phyloP scores from a whole-genome alignment of 2,329 filamentous ascomycete genomes.

The Dactylella cylindrospora region DNA sequence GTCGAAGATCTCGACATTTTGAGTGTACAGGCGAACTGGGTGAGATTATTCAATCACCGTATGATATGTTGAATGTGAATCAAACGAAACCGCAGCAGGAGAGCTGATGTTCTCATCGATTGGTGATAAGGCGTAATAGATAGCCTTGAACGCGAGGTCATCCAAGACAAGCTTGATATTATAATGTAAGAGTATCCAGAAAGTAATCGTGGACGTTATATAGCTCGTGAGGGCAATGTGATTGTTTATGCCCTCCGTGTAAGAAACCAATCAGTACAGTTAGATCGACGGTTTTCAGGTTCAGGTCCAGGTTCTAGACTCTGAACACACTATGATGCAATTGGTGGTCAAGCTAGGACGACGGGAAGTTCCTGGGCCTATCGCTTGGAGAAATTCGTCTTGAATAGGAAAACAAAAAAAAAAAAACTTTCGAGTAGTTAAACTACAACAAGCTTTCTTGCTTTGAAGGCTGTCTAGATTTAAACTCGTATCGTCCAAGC shows the following conservation, averaged over 20 bases:
- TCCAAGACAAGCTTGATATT: slow-evolving; percentile 16
- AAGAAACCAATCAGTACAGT: too few relatives aligned
- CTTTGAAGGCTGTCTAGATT: neutral
- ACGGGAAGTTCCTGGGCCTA: slow-evolving; percentile 7
- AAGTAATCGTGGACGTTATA: slow-evolving; percentile 11
- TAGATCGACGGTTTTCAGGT: too few relatives aligned
- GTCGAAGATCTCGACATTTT: slow-evolving; percentile 31
- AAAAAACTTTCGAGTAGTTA: slow-evolving; percentile 4
- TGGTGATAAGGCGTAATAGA: slow-evolving; percentile 11
- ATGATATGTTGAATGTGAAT: slow-evolving; percentile 14
- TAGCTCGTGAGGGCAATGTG: too few relatives aligned
- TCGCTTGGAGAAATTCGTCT: neutral
- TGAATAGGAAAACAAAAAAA: slow-evolving; percentile 2
- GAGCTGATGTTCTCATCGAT: slow-evolving; percentile 34
- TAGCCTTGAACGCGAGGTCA: slow-evolving; percentile 19
- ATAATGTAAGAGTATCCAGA: neutral
- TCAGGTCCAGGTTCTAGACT: slow-evolving; percentile 25
- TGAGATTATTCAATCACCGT: slow-evolving; percentile 31
- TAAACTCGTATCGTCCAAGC: slow-evolving; percentile 8
- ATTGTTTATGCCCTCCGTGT: too few relatives aligned
- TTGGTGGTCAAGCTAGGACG: neutral
- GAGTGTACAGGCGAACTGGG: neutral
- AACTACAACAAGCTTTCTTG: slow-evolving; percentile 17
- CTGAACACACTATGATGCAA: slow-evolving; percentile 3
- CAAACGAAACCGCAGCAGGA: slow-evolving; percentile 12